Base-by-base conservation (phyloP, 2,329 filamentous ascomycete species). In the Fonsecaea pugnacius region DNA sequence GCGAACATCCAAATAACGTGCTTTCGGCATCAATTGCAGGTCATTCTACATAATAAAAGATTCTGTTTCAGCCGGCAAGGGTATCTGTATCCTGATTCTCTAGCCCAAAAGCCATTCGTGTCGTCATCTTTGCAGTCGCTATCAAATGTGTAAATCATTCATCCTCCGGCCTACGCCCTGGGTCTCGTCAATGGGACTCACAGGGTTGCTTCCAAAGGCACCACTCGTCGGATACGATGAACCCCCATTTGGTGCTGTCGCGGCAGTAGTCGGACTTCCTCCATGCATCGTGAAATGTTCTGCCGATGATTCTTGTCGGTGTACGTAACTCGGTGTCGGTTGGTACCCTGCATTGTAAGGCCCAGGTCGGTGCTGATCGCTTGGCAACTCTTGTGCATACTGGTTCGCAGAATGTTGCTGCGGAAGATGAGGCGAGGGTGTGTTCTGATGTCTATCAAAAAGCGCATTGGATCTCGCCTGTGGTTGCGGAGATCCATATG, bases 261-360 rank as follows among this genome's bases (percentile, higher is more conserved):
- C 33, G 46, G 32, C 24, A 38, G 53, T 21, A 33, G 63, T 46
- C 10, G 64, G 62, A 54, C 54, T 48, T 14, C 53, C 67, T 18
- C 65, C 66, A 60, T 68, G 65, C 65, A 68, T 70, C 6, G 67
- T 67, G 9, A 52, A 35, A 66, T 68, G 60, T 27, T 69, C 65
- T n/a, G 60, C 54, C n/a, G 64, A 59, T 16, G 63, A 65, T n/a
- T 68, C 70, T 53, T 69, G 70, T 52, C 59, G 21, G 33, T 69
- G 62, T 16, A 67, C 61, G 54, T 67, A 70, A 32, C 65, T 71
- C 27, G 67, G 65, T 6, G 67, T 69, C 36, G 62, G 53, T 58
- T 69, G 67, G 51, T 69, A 70, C 2, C 59, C 64, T 36, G 67
- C 38, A 50, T 63, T 62, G 57, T 70, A 70, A 35, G 63, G 57